phyloP scores from a whole-genome alignment of 225 moss, liverwort and hornwort genomes.

The Pseudisothecium myosuroides region DNA sequence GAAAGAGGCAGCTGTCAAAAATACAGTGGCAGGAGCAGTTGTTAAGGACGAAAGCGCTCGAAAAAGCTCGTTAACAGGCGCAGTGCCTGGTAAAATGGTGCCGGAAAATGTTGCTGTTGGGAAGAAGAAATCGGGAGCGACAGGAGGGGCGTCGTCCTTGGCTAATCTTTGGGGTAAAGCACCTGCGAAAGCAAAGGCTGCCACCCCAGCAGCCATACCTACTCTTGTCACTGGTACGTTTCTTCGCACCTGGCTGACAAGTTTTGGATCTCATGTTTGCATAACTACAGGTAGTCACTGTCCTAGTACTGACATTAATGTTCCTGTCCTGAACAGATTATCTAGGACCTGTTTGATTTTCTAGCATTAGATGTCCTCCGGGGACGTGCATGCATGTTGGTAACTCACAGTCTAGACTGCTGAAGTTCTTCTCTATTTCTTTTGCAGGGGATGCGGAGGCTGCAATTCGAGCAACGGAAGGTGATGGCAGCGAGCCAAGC shows the following conservation, averaged over 20 bases:
- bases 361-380: background rate
- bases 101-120: conserved; percentile 22
- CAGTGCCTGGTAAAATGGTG: conserved; percentile 8
- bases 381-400: background rate
- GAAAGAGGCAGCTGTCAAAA: conserved; percentile 5
- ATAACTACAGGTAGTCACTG: background rate
- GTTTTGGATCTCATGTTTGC: background rate
- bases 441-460: conserved; percentile 86
- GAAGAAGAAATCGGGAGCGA: conserved; percentile 56
- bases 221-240: conserved; percentile 14
- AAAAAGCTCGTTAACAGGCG: background rate
- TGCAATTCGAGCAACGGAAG: conserved; percentile 70
- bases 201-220: conserved; percentile 13
- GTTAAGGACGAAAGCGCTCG: conserved; percentile 25
- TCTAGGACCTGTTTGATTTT: background rate
- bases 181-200: conserved; percentile 47
- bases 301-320: background rate
- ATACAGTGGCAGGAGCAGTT: background rate
- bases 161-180: conserved; percentile 94
- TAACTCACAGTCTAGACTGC: background rate
- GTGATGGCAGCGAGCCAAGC: conserved; percentile 31
- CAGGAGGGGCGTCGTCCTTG: conserved; percentile 50
- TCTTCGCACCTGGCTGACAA: background rate
- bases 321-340: background rate
- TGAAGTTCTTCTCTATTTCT: background rate